A percentile compares a stretch with the other conserved stretches of the same genome.
These are phyloP conservation scores for Mercurialis annua DNA, from an alignment of 345 rosid genomes.

Conservation along the genomic window DNA sequence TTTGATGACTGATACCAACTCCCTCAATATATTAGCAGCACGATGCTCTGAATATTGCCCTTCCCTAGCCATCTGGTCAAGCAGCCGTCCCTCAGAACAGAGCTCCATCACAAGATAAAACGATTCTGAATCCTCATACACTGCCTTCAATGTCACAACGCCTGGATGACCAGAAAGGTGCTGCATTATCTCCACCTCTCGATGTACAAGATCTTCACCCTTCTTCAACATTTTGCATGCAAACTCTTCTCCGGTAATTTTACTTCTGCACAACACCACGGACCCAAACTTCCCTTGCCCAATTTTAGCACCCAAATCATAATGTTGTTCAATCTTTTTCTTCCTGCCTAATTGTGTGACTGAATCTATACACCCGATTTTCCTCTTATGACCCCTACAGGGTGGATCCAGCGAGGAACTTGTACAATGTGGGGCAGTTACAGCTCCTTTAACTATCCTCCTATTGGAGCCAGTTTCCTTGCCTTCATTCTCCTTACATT, in stretches of 20 bases:
- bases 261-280: constrained; percentile 17
- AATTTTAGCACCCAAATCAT: constrained; percentile 15
- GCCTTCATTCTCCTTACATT: constrained; percentile 7
- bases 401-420: constrained; percentile 7
- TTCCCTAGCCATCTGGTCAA: constrained; percentile 19
- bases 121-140: constrained; percentile 12
- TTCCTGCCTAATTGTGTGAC: constrained; percentile 14
- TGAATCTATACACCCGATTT: constrained; percentile 18
- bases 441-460: constrained; percentile 12
- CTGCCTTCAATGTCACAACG: constrained; percentile 17
- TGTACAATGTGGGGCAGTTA: constrained; percentile 15
- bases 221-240: constrained; percentile 21
- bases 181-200: constrained; percentile 23
- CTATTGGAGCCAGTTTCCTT: constrained; percentile 4
- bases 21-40: constrained; percentile 14
- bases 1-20: constrained; percentile 14
- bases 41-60: constrained; percentile 10
- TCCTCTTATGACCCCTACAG: constrained; percentile 21
- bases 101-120: constrained; percentile 23
- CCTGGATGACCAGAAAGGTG: constrained; percentile 26
- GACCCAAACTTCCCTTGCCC: constrained; percentile 21
- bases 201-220: constrained; percentile 15
- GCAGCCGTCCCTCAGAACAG: constrained; percentile 13
- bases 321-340: constrained; percentile 14
- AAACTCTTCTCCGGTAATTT: constrained; percentile 18